Base-by-base conservation (phyloP, 371 early-diverging fungal species). In the Mortierella sp. region DNA sequence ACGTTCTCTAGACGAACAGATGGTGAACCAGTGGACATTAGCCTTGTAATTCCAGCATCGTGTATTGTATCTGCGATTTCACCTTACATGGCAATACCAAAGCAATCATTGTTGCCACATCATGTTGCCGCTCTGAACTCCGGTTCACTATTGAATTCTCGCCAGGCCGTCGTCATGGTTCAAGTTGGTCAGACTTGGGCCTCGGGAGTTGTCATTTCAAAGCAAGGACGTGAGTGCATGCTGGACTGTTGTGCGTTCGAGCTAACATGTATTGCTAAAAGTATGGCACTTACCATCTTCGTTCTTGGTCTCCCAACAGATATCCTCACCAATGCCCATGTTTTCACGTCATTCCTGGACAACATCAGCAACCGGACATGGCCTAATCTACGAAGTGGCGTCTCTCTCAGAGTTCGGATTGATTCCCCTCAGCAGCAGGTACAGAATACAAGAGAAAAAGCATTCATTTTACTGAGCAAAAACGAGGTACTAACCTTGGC, bases 171-270 rank as follows among this genome's bases (percentile, higher is more conserved):
- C 2, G 73, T 66, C 24, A 68, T 79, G 73, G 67, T 79, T 3
- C 73, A 72, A 55, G 74, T 73, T 19, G 73, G 73, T 16, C 72
- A 79, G 41, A 69, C 80, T 3, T 79, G 80, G 80, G 80, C 80
- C 13, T 72, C 73, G 2, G 80, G 73, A 2, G 73, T 79, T 18
- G 59, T 79, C 26, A 63, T 79, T 9, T 72, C 73, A 2, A 66
- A 72, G 54, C 57, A 66, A 18, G 80, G 80, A 27, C 73, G 80
- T 79, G 69, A 56, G 80, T 57, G 23, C 12, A 28, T 28, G 30
- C 28, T 4, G 34, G 4, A 7, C 34, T 10, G 6, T 1, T 21
- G 21, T 9, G 26, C 51, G 5, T 6, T 19, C 26, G 49, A 48
- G 10, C 49, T 45, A 49, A 27, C n/a, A n/a, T n/a, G n/a, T n/a